These are phyloP conservation scores for Aspergillus sp. DNA, from an alignment of 2,329 filamentous ascomycete species.

Conservation along the genomic window DNA sequence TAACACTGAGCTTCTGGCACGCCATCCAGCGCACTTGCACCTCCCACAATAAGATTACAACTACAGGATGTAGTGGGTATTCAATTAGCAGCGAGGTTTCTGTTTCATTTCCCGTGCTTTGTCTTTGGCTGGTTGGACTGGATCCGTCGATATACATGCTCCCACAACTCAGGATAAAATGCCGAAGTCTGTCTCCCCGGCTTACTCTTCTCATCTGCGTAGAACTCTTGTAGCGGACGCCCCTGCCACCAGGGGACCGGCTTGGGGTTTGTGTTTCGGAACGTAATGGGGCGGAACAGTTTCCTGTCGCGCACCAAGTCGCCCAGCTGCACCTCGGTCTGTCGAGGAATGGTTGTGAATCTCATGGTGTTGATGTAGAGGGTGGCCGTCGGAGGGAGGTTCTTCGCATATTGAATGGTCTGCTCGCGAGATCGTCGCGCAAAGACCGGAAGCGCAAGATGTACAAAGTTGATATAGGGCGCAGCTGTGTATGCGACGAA, in stretches of 20 bases:
- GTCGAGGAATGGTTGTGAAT: constrained; percentile 43
- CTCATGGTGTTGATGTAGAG: constrained; percentile 48
- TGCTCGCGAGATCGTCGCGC: constrained; percentile 60
- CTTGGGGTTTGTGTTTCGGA: constrained; percentile 38
- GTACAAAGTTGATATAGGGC: constrained; percentile 71
- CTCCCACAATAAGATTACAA: too few relatives aligned
- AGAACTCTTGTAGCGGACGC: constrained; percentile 39
- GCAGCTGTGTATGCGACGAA: constrained; percentile 64
- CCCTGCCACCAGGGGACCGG: constrained; percentile 38
- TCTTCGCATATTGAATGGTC: constrained; percentile 43
- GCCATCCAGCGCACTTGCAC: too few relatives aligned
- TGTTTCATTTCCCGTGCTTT: constrained; percentile 1
- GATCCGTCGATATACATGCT: constrained; percentile 41
- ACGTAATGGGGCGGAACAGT: constrained; percentile 39
- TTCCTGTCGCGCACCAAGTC: constrained; percentile 39
- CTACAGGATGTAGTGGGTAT: constrained; percentile 2
- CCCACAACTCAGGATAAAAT: constrained; percentile 46
- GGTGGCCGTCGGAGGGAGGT: constrained; percentile 43
- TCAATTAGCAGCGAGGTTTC: too few relatives aligned
- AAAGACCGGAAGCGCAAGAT: constrained; percentile 65
- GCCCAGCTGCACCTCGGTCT: constrained; percentile 42
- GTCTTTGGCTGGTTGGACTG: constrained; percentile 22
- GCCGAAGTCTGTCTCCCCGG: constrained; percentile 36
- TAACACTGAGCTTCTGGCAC: neutral
- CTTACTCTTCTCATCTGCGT: constrained; percentile 35